Percentiles rank a stretch among this genome's conserved stretches.
These are phyloP conservation scores for Sordaria brevicollis DNA, from an alignment of 495 filamentous ascomycete species.

Conservation along the genomic window DNA sequence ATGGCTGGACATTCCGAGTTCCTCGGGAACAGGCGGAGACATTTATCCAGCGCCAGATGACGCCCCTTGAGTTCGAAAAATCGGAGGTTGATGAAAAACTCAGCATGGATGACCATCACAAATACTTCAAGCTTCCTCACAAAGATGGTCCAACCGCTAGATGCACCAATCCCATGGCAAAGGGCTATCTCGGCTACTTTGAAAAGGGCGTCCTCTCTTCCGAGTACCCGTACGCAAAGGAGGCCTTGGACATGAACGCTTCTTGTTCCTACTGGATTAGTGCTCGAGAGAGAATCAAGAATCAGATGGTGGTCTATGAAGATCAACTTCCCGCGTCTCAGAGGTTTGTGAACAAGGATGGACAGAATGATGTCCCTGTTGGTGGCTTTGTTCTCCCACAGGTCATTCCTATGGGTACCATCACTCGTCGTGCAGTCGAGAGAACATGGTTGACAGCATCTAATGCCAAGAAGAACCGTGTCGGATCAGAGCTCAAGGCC, in stretches of 20 bases:
- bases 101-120: slow-evolving; percentile 40
- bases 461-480: slow-evolving; percentile 90
- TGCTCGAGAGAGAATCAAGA: slow-evolving; percentile 80
- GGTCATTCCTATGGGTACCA: slow-evolving; percentile 96
- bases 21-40: slow-evolving; percentile 48
- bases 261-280: slow-evolving; percentile 99
- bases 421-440: slow-evolving; percentile 93
- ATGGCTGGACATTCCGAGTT: slow-evolving; percentile 87
- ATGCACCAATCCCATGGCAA: slow-evolving; percentile 78
- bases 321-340: slow-evolving; percentile 36
- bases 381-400: slow-evolving; percentile 91
- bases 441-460: slow-evolving; percentile 97
- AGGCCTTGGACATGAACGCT: slow-evolving; percentile 95
- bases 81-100: not conserved
- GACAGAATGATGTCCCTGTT: slow-evolving; percentile 7
- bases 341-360: not conserved
- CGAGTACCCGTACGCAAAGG: slow-evolving; percentile 80
- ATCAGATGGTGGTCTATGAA: slow-evolving; percentile 86
- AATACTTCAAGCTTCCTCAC: slow-evolving; percentile 92
- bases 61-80: slow-evolving; percentile 64
- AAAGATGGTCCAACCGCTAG: slow-evolving; percentile 83
- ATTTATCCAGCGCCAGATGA: slow-evolving; percentile 60
- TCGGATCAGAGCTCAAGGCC: slow-evolving; percentile 93
- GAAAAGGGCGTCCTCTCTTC: slow-evolving; percentile 80
- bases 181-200: slow-evolving; percentile 82